Base-by-base conservation (phyloP, 2,329 filamentous ascomycete genomes). In the Cladorrhinum sp. region DNA sequence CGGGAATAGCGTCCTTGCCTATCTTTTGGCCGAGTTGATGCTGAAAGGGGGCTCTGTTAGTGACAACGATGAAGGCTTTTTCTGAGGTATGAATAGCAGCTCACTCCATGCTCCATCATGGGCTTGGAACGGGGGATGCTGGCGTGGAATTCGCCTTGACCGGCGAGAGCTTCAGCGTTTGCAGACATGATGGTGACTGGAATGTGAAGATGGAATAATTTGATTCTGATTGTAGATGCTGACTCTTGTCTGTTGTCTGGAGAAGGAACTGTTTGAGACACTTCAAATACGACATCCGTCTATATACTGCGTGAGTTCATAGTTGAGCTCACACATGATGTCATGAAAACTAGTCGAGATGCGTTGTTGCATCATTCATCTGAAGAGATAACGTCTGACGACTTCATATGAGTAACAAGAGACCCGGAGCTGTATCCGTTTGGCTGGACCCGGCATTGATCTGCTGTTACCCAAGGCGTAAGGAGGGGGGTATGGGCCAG, bases 11-110 rank as follows among this genome's bases (percentile, higher is more conserved):
- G 57, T 88, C 85, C 65, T 85, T 83, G 68, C 83, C 83, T 60
- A 85, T 80, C 62, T 84, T 80, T 66, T 80, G 77, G 56, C 88
- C 88, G 2, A 82, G 81, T 69, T 85, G 79, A 73, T 91, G 88
- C 86, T 90, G 66, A 7, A 23, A 32, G n/a, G n/a, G n/a, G n/a
- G n/a, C 29, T 56, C 41, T 64, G 29, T 68, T 24, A 52, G 32
- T 45, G 3, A 18, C 3, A 48, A 32, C 2, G 9, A 27, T 2
- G 2, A 3, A 13, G 20, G 18, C 18, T 16, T 5, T 41, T 10
- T 18, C 10, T 24, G 12, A 3, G 20, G 4, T 3, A 25, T n/a
- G 16, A 16, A n/a, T 5, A 27, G 12, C 20, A 27, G 77, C 80
- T 74, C 79, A 85, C 82, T 20, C 85, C 84, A 54, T 78, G 76